Percentiles rank a stretch among this genome's conserved stretches.
phyloP scores from a whole-genome alignment of 2,329 filamentous ascomycete species.

The Calonectria crousiana region DNA sequence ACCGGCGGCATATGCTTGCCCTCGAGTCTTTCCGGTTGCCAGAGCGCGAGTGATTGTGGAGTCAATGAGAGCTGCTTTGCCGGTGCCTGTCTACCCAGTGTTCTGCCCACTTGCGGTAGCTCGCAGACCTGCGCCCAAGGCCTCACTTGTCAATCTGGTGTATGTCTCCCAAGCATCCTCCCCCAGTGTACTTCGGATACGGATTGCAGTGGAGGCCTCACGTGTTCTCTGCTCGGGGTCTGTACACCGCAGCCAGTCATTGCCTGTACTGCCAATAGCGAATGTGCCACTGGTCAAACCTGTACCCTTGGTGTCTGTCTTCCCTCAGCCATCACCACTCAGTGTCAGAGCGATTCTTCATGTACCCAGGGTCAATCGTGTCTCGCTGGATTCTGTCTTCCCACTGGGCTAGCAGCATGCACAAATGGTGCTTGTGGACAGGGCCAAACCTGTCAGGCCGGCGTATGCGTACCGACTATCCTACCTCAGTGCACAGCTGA shows the following conservation, averaged over 20 bases:
- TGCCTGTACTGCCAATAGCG: neutral
- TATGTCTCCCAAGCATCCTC: neutral
- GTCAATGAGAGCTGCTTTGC: neutral
- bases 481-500: neutral
- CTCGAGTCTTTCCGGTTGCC: neutral
- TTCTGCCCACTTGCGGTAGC: neutral
- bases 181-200: neutral
- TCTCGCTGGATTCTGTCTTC: neutral
- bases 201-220: neutral
- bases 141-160: constrained; percentile 7
- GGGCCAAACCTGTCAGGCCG: neutral
- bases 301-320: constrained; percentile 13
- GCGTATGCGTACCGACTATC: constrained; percentile 4
- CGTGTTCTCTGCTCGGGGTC: neutral
- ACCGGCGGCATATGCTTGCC: neutral
- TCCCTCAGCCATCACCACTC: neutral
- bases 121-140: neutral
- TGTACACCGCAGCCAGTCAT: neutral
- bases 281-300: neutral
- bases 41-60: neutral
- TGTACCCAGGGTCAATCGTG: neutral
- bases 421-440: neutral
- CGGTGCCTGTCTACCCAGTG: neutral
- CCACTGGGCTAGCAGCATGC: neutral
- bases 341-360: neutral